Evolutionary conservation across 176 grass and related monocot genomes (phyloP).

Genomic region (Rhipidocladum racemiflorum): DNA sequence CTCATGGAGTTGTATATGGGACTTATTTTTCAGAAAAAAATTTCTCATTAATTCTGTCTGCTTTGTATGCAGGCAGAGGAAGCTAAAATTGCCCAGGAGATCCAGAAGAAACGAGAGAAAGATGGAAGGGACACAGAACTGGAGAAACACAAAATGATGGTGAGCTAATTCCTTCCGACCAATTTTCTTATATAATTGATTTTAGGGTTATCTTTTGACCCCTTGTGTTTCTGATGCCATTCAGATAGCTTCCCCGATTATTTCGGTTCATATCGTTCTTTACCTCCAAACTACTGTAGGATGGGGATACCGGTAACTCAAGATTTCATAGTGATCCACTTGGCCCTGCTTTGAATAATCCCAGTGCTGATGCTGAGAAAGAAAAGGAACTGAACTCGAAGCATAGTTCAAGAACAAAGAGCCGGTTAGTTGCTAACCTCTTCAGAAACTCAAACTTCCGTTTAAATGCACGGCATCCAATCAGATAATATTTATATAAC

Average conservation of each 20-base stretch:
- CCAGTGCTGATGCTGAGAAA: conserved; percentile 27
- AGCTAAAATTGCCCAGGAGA: conserved; percentile 81
- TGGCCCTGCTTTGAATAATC: conserved; percentile 40
- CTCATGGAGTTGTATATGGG: not conserved
- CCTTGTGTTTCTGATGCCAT: conserved; percentile 78
- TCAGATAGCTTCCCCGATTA: conserved; percentile 97
- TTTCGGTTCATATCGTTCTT: conserved; percentile 93
- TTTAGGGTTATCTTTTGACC: conserved; percentile 48
- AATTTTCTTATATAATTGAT: conserved; percentile 21
- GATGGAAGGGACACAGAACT: conserved; percentile 62
- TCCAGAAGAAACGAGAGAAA: conserved; percentile 87
- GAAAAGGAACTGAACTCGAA: conserved; percentile 46
- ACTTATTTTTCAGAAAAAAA: not conserved
- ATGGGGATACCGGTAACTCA: conserved; percentile 52
- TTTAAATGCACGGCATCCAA: conserved; percentile 22
- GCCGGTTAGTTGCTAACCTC: conserved; percentile 34
- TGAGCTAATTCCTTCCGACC: conserved; percentile 41
- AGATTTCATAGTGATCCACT: conserved; percentile 45
- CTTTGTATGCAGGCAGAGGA: conserved; percentile 56
- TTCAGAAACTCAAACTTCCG: conserved; percentile 2
- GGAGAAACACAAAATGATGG: conserved; percentile 57
- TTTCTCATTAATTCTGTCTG: conserved; percentile 20
- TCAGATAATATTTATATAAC: not conserved
- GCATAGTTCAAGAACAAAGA: conserved; percentile 43
- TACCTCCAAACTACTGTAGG: conserved; percentile 99